Evolutionary conservation across 2,329 filamentous ascomycete species (phyloP), one percentile per base, ranked within the genome.

Genomic region (Chrysoporthe deuterocubensis): DNA sequence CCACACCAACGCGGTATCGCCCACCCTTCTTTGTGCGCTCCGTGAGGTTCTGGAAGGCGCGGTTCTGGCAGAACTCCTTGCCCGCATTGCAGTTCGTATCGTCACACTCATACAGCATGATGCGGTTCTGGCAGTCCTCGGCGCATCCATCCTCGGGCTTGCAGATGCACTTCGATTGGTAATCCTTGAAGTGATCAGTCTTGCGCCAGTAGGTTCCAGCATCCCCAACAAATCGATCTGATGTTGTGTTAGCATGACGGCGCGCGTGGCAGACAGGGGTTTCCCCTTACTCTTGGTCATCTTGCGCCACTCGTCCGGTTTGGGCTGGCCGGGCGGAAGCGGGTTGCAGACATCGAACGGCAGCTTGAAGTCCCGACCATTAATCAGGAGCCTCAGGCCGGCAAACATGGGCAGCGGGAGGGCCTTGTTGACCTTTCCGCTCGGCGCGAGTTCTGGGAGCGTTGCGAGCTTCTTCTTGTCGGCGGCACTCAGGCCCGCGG

Each of bases 31-130:
- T 92, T 57, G 88, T 89, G 63, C 96, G 90, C 69, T 89, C 86
- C 46, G 89, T 89, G 52, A 99, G 84, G 70, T 91, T 88, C 42
- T 92, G 89, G 79, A 99, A 99, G 32, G 92, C 91, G 40, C 96
- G 92, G 76, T 99, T 99, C 37, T 88, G 89, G 78, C 96, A 99
- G 61, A 84, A 76, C 26, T 88, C 85, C n/a, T 87, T 83, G 52
- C 91, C 91, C 18, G 95, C 82, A 68, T 90, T 92, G 82, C 96
- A 99, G 77, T 97, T 99, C 67, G 86, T 90, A 59, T 91, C 87
- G 77, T 98, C 93, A 77, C 96, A 99, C 81, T 99, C 96, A 78
- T 97, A 98, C 66, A 97, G 89, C 94, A 98, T 98, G 78, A 94
- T 94, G 70, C 94, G 87, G 78, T 99, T 99, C 76, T 97, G 92